Percentiles rank a stretch among this genome's conserved stretches.
Evolutionary conservation across 495 filamentous ascomycete species (phyloP).

Genomic region (Penicillium desertorum): DNA sequence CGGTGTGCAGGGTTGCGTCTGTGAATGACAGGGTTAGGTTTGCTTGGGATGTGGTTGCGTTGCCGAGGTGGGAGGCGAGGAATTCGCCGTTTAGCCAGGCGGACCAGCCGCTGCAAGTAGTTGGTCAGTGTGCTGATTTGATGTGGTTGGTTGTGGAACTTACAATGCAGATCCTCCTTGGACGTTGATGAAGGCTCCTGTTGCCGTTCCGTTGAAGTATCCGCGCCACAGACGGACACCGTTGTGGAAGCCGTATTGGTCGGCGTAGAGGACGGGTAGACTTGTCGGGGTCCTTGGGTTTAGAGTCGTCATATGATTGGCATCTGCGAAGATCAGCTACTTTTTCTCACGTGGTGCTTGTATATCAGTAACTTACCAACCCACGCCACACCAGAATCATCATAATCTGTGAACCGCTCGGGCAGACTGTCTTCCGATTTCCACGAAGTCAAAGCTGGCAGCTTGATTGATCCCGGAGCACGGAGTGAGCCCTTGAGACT

Average conservation of each 20-base stretch:
- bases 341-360: background rate
- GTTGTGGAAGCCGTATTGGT: constrained; percentile 72
- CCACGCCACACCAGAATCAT: constrained; percentile 61
- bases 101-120: constrained; percentile 44
- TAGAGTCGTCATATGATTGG: constrained; percentile 55
- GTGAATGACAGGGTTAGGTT: constrained; percentile 36
- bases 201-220: constrained; percentile 58
- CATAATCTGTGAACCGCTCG: constrained; percentile 58
- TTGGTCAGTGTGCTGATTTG: background rate
- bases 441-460: constrained; percentile 62
- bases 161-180: constrained; percentile 62
- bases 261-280: constrained; percentile 55
- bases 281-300: constrained; percentile 61
- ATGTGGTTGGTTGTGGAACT: constrained; percentile 8
- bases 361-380: constrained; percentile 37
- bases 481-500: constrained; percentile 49
- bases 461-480: constrained; percentile 40
- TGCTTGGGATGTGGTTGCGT: constrained; percentile 36
- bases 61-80: constrained; percentile 57
- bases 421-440: constrained; percentile 67
- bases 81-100: constrained; percentile 57
- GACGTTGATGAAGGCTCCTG: constrained; percentile 55
- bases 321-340: constrained; percentile 40
- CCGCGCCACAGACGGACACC: constrained; percentile 69
- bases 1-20: constrained; percentile 50